Base-by-base conservation (phyloP, 1,284 basidiomycete species). In the Agaricales sp. region DNA sequence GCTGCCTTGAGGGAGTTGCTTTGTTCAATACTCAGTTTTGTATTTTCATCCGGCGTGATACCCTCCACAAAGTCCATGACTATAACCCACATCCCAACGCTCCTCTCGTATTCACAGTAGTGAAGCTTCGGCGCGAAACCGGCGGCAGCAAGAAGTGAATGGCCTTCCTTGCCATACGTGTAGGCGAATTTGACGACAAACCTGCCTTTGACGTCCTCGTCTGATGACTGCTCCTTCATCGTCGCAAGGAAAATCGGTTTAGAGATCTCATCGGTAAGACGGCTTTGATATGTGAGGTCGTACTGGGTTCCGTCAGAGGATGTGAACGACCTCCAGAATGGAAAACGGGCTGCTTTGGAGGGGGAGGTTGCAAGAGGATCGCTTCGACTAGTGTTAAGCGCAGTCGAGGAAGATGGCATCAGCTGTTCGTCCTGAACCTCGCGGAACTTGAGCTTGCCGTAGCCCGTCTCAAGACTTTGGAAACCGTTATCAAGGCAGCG, bases 181-280 rank as follows among this genome's bases (percentile, higher is more conserved):
- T 51, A 13, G 16, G 47, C 35, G 46, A 52, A 54, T 47, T 54
- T 54, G 48, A 54, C 50, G 13, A 54, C 53, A 26, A 54, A n/a
- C n/a, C n/a, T n/a, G n/a, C n/a, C n/a, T n/a, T 38, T 16, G 38
- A 11, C n/a, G n/a, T n/a, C n/a, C n/a, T n/a, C n/a, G n/a, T n/a
- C n/a, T n/a, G n/a, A n/a, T n/a, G n/a, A n/a, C n/a, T n/a, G n/a
- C n/a, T n/a, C n/a, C n/a, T n/a, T n/a, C n/a, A n/a, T n/a, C n/a
- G n/a, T n/a, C n/a, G n/a, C n/a, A n/a, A n/a, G n/a, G n/a, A n/a
- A n/a, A n/a, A n/a, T n/a, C n/a, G n/a, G n/a, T n/a, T n/a, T n/a
- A n/a, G n/a, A n/a, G n/a, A n/a, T n/a, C n/a, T 35, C 30, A n/a
- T 35, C 30, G 30, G 30, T 35, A 35, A 35, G 30, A n/a, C 30